Evolutionary conservation across 306 rosid species (phyloP).

Genomic region (Delonix regia): DNA sequence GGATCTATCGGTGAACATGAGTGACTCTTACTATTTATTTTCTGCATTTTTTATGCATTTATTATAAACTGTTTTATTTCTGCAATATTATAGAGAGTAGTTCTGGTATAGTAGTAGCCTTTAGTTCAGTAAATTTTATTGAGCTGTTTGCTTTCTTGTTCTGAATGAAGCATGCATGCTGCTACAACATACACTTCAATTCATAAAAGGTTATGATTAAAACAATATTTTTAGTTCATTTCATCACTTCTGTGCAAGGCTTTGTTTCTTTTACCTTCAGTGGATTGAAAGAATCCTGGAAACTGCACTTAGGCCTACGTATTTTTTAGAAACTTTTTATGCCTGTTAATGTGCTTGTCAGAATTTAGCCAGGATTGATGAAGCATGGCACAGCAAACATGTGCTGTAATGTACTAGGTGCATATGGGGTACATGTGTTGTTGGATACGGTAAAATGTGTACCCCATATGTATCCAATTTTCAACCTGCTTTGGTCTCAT

Average conservation of each 20-base stretch:
- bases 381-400: not conserved
- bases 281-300: conserved; percentile 18
- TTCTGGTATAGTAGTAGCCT: conserved; percentile 5
- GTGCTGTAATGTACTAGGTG: not conserved
- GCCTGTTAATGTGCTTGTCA: conserved; percentile 21
- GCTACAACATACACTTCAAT: conserved; percentile 7
- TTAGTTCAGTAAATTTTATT: conserved; percentile 28
- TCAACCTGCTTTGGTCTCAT: not conserved
- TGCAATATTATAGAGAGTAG: conserved; percentile 2
- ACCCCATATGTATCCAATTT: not conserved
- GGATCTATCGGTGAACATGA: conserved; percentile 70
- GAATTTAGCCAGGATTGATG: conserved; percentile 25
- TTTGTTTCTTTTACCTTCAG: conserved; percentile 13
- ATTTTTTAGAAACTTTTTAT: conserved; percentile 20
- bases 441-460: not conserved
- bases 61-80: conserved; percentile 9
- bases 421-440: not conserved
- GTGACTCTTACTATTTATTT: conserved; percentile 32
- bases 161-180: conserved; percentile 25
- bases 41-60: conserved; percentile 37
- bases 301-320: conserved; percentile 22
- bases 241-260: conserved; percentile 21
- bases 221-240: conserved; percentile 22
- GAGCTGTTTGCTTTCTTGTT: conserved; percentile 27
- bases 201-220: conserved; percentile 15